Conservation (phyloP, 2,329 filamentous ascomycete species). For the Fusarium sterilihyphosum region DNA sequence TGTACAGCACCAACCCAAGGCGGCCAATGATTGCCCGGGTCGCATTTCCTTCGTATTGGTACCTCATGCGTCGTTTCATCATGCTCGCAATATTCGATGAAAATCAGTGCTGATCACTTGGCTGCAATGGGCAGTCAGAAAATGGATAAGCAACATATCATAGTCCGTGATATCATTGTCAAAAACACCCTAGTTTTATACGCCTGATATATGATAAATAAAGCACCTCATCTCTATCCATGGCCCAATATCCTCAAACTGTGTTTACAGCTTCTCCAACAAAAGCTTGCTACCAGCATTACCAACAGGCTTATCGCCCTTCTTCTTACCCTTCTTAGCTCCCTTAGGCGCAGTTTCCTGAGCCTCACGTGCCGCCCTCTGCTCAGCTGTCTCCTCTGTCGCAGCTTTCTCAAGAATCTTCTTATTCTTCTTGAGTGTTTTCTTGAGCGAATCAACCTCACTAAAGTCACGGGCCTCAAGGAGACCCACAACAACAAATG, state of each 20-base stretch:
- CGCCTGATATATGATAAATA: constrained; percentile 36
- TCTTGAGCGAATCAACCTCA: constrained; percentile 72
- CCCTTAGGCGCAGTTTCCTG: constrained; percentile 58
- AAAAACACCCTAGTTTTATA: constrained; percentile 39
- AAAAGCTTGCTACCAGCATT: constrained; percentile 71
- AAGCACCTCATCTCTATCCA: constrained; percentile 14
- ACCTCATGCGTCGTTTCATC: background rate
- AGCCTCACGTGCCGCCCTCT: constrained; percentile 61
- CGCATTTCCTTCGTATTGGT: background rate
- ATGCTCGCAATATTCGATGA: background rate
- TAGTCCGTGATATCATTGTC: constrained; percentile 38
- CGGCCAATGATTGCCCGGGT: background rate
- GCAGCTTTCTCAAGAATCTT: constrained; percentile 76
- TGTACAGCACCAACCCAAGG: background rate
- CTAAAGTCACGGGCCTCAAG: constrained; percentile 79
- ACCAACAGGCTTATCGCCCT: constrained; percentile 59
- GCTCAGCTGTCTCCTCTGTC: constrained; percentile 64
- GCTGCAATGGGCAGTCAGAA: background rate
- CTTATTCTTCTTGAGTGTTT: constrained; percentile 77
- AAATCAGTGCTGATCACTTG: background rate
- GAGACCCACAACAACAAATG: constrained; percentile 85
- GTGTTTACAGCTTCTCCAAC: constrained; percentile 62
- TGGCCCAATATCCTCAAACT: background rate
- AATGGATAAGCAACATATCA: constrained; percentile 12
- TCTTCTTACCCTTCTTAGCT: constrained; percentile 55